phyloP scores from a whole-genome alignment of 2,329 filamentous ascomycete species.

The Lasiodiplodia hormozganensis region DNA sequence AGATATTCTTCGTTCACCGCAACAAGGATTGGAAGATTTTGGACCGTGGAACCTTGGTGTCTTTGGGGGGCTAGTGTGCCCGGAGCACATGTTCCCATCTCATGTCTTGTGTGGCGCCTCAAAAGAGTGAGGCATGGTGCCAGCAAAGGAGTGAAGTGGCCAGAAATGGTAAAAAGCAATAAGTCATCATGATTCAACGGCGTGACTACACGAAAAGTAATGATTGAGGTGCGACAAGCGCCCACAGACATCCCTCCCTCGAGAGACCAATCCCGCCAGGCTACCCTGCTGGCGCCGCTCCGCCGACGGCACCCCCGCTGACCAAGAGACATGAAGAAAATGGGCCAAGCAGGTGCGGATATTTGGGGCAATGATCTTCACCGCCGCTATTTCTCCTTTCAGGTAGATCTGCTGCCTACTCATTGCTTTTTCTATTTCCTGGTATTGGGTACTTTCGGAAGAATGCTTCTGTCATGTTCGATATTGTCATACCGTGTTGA shows the following conservation, averaged over 20 bases:
- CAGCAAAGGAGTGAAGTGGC: neutral
- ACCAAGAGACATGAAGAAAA: constrained; percentile 3
- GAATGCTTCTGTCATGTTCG: neutral
- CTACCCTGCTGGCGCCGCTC: neutral
- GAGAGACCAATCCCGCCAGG: neutral
- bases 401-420: neutral
- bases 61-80: neutral
- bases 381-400: neutral
- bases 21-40: neutral
- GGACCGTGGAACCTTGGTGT: neutral
- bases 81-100: neutral
- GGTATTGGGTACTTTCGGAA: neutral
- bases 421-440: neutral
- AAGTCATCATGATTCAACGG: constrained; percentile 7
- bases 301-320: neutral
- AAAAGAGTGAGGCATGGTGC: neutral
- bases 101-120: neutral
- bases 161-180: constrained; percentile 6
- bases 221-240: constrained; percentile 3
- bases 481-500: neutral
- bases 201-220: constrained; percentile 7
- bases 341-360: neutral
- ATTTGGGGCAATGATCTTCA: neutral
- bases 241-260: neutral
- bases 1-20: neutral